Evolutionary conservation across 2,329 filamentous ascomycete species (phyloP).

Genomic region (Fusarium camptoceras): DNA sequence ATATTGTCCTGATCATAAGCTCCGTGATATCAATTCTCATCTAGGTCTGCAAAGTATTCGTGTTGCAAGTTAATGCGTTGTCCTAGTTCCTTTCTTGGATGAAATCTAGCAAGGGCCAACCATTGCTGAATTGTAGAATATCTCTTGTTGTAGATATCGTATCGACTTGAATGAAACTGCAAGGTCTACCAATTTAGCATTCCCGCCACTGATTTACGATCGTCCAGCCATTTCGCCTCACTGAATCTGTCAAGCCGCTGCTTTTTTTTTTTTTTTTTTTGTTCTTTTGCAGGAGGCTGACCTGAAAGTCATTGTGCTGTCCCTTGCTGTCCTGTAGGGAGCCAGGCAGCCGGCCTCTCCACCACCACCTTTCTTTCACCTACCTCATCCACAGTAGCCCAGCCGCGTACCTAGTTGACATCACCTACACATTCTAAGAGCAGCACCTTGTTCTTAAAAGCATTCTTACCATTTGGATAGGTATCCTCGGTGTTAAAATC

Average conservation of each 20-base stretch:
- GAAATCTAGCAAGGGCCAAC: too few species aligned
- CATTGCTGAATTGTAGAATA: neutral
- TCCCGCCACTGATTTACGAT: constrained; percentile 26
- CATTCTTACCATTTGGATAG: constrained; percentile 1
- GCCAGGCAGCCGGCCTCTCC: neutral
- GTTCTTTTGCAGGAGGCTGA: constrained; percentile 3
- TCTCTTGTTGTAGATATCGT: neutral
- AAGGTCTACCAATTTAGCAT: neutral
- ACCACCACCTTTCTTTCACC: neutral
- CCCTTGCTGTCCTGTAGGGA: neutral
- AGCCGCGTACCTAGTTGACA: neutral
- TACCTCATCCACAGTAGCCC: constrained; percentile 17
- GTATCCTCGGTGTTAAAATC: neutral
- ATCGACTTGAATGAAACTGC: neutral
- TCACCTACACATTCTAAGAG: constrained; percentile 16
- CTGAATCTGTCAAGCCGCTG: constrained; percentile 5
- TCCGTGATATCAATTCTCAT: neutral
- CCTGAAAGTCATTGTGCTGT: neutral
- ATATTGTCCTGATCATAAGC: neutral
- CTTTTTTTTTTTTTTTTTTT: too few species aligned
- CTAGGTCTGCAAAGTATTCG: neutral
- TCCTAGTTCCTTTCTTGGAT: neutral
- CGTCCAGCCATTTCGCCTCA: constrained; percentile 17
- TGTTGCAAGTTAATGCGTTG: neutral
- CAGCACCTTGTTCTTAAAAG: constrained; percentile 9